Percentiles rank a stretch among this genome's conserved stretches.
These are phyloP conservation scores for Solidago caesia DNA, from an alignment of 129 eudicot genomes.

Conservation along the genomic window DNA sequence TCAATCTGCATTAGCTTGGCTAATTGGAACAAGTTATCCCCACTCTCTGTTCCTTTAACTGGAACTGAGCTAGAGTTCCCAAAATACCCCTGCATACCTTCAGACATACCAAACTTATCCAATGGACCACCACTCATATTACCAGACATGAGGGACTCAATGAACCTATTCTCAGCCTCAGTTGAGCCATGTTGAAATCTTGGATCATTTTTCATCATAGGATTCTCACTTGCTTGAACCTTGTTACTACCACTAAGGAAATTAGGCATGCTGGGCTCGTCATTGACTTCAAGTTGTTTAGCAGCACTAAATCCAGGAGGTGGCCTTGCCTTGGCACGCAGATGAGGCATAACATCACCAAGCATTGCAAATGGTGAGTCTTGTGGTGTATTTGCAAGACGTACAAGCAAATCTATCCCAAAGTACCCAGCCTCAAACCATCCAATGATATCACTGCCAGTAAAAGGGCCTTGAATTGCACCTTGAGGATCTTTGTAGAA, in stretches of 20 bases:
- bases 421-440: constrained; percentile 99
- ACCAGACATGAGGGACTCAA: constrained; percentile 79
- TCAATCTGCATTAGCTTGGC: constrained; percentile 68
- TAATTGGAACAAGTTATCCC: constrained; percentile 55
- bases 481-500: constrained; percentile 95
- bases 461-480: constrained; percentile 88
- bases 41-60: constrained; percentile 53
- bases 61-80: constrained; percentile 48
- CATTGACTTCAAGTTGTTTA: constrained; percentile 57
- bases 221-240: constrained; percentile 44
- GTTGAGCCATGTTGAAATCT: constrained; percentile 52
- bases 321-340: constrained; percentile 82
- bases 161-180: constrained; percentile 73
- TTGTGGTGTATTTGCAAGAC: constrained; percentile 67
- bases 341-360: constrained; percentile 99
- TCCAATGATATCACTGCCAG: constrained; percentile 82
- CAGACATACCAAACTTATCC: constrained; percentile 35
- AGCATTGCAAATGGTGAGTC: constrained; percentile 66
- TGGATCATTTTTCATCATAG: constrained; percentile 40
- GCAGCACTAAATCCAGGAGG: constrained; percentile 88
- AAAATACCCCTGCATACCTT: constrained; percentile 66
- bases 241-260: constrained; percentile 30
- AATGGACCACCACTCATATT: constrained; percentile 25
- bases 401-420: constrained; percentile 85
- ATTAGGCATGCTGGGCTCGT: constrained; percentile 40